Percentiles rank a stretch among this genome's conserved stretches.
Evolutionary conservation across 208 protist species (phyloP).

Genomic region (Phytomonas sp.): DNA sequence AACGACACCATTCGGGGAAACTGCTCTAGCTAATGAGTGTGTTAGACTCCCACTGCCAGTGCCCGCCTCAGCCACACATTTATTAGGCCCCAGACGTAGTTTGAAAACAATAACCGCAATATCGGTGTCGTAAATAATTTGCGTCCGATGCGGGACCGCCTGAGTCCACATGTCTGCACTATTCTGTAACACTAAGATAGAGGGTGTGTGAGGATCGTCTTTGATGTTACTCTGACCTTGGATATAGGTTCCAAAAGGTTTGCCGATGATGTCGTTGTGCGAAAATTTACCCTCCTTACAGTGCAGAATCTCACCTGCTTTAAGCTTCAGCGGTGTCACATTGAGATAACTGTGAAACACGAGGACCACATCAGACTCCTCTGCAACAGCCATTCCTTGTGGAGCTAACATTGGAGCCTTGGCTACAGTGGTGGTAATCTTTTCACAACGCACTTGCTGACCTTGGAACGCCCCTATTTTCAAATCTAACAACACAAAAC

Average conservation of each 20-base stretch:
- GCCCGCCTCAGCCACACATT: slow-evolving; percentile 78
- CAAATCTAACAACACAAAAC: not conserved
- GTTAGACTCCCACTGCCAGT: slow-evolving; percentile 88
- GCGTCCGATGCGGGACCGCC: slow-evolving; percentile 84
- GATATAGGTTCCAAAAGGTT: slow-evolving; percentile 47
- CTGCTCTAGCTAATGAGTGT: slow-evolving; percentile 69
- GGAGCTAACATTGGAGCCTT: slow-evolving; percentile 29
- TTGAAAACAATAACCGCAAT: slow-evolving; percentile 81
- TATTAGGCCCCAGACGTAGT: slow-evolving; percentile 65
- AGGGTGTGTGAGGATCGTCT: slow-evolving; percentile 28
- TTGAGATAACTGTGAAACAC: slow-evolving; percentile 59
- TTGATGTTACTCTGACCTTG: slow-evolving; percentile 54
- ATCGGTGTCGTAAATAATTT: slow-evolving; percentile 90
- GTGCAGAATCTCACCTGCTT: slow-evolving; percentile 54
- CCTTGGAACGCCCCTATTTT: not conserved
- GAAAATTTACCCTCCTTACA: slow-evolving; percentile 75
- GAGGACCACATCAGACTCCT: slow-evolving; percentile 71
- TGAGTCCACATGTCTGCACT: slow-evolving; percentile 88
- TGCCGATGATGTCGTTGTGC: slow-evolving; percentile 80
- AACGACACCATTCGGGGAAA: slow-evolving; percentile 74
- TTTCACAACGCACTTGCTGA: not conserved
- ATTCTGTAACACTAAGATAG: slow-evolving; percentile 65
- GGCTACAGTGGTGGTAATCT: not conserved
- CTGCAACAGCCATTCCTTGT: slow-evolving; percentile 34
- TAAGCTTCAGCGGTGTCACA: slow-evolving; percentile 55